A percentile compares a stretch with the other conserved stretches of the same genome.
phyloP scores from a whole-genome alignment of 1,284 basidiomycete genomes.

The Phaffia rhodozyma region DNA sequence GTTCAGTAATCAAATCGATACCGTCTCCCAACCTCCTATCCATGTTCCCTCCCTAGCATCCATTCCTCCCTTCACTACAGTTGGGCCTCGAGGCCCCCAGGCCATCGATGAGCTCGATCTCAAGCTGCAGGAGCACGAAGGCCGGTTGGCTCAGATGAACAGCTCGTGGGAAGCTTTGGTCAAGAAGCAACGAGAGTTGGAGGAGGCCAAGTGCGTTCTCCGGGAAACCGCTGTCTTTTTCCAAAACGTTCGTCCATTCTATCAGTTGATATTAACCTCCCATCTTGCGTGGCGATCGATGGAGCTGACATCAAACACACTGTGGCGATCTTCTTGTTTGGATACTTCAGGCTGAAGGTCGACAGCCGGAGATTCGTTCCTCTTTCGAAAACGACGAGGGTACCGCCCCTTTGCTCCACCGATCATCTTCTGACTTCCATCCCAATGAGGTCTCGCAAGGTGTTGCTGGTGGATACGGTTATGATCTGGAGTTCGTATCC shows the following conservation, averaged over 20 bases:
- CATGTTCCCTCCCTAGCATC: conserved; percentile 71
- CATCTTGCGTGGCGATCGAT: not conserved
- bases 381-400: conserved; percentile 76
- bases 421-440: conserved; percentile 39
- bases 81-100: conserved; percentile 80
- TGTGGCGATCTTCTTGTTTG: not conserved
- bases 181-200: conserved; percentile 71
- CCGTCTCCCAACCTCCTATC: conserved; percentile 49
- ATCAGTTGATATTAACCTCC: not conserved
- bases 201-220: conserved; percentile 87
- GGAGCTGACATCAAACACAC: not conserved
- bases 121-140: conserved; percentile 77
- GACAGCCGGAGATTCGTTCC: conserved; percentile 63
- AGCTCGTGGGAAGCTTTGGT: conserved; percentile 81
- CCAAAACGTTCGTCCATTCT: conserved; percentile 49
- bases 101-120: conserved; percentile 87
- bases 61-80: conserved; percentile 65
- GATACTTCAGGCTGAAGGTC: conserved; percentile 55
- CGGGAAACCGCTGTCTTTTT: conserved; percentile 96
- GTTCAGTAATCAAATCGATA: conserved; percentile 73
- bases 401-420: conserved; percentile 79
- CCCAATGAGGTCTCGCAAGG: conserved; percentile 41
- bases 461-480: conserved; percentile 42
- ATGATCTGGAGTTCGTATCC: conserved; percentile 94
- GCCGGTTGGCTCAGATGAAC: conserved; percentile 82